Conservation (phyloP, 257 asterid genomes). For the Nemophila menziesii region DNA sequence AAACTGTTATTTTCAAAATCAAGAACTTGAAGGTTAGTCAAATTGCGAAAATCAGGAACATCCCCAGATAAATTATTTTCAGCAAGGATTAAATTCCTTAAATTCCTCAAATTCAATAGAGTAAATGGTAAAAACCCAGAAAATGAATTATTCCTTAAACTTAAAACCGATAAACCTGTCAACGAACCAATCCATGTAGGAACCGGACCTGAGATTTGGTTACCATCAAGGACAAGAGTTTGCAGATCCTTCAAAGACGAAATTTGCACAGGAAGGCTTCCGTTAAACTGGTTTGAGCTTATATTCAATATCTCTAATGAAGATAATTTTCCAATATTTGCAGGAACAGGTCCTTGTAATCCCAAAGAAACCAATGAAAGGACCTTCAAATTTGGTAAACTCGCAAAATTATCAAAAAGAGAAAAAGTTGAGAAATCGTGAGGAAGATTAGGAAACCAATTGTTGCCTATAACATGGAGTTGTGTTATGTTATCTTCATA, state of each 20-base stretch:
- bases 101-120: slow-evolving; percentile 25
- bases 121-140: slow-evolving; percentile 38
- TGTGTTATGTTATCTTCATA: slow-evolving; percentile 69
- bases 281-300: slow-evolving; percentile 49
- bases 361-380: slow-evolving; percentile 64
- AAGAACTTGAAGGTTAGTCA: slow-evolving; percentile 67
- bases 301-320: slow-evolving; percentile 64
- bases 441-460: slow-evolving; percentile 26
- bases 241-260: slow-evolving; percentile 42
- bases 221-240: slow-evolving; percentile 57
- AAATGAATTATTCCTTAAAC: slow-evolving; percentile 61
- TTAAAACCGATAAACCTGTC: slow-evolving; percentile 44
- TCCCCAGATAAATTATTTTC: slow-evolving; percentile 45
- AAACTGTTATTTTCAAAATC: slow-evolving; percentile 49
- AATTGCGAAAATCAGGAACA: slow-evolving; percentile 27
- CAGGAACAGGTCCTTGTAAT: slow-evolving; percentile 57
- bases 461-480: slow-evolving; percentile 50
- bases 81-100: slow-evolving; percentile 49
- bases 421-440: slow-evolving; percentile 33
- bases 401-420: slow-evolving; percentile 41
- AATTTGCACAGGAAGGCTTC: slow-evolving; percentile 49
- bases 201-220: slow-evolving; percentile 41
- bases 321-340: slow-evolving; percentile 32
- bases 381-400: slow-evolving; percentile 54
- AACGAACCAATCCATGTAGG: slow-evolving; percentile 45